Percentiles rank a stretch among this genome's conserved stretches.
Evolutionary conservation across 768 basidiomycete genomes (phyloP).

Genomic region (Boletus rubroflammeus): DNA sequence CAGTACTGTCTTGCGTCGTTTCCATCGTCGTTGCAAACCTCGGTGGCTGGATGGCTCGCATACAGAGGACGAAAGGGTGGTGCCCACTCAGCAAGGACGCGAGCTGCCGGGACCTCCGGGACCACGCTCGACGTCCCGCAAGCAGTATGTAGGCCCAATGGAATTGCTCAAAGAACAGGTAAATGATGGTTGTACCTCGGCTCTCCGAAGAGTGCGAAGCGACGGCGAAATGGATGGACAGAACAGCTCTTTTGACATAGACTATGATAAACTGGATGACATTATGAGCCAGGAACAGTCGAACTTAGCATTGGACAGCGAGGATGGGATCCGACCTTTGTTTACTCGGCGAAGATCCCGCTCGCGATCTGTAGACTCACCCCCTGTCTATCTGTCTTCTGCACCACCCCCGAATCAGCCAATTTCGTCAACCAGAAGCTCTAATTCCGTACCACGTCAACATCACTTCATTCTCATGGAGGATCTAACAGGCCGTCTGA

Average conservation of each 20-base stretch:
- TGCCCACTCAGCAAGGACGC: conserved; percentile 41
- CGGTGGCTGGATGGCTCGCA: conserved; percentile 35
- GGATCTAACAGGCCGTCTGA: conserved; percentile 90
- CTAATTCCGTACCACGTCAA: conserved; percentile 68
- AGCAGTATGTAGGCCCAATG: conserved; percentile 24
- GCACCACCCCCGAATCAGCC: conserved; percentile 29
- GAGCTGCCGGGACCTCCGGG: conserved; percentile 1
- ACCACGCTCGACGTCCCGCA: conserved; percentile 17
- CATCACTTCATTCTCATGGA: conserved; percentile 99
- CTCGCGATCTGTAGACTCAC: conserved; percentile 36
- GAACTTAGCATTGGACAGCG: conserved; percentile 17
- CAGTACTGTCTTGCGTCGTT: conserved; percentile 75
- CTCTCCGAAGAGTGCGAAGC: conserved; percentile 63
- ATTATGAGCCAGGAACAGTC: conserved; percentile 17
- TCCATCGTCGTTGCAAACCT: conserved; percentile 48
- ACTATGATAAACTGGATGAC: conserved; percentile 30
- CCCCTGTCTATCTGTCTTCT: conserved; percentile 22
- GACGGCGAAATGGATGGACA: conserved; percentile 46
- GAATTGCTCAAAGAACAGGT: conserved; percentile 40
- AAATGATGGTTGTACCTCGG: conserved; percentile 33
- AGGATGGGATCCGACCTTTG: conserved; percentile 22
- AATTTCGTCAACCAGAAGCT: conserved; percentile 35
- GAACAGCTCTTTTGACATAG: conserved; percentile 43
- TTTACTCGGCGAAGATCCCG: conserved; percentile 41
- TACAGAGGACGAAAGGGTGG: conserved; percentile 58